Percentiles rank a stretch among this genome's conserved stretches.
Conservation (phyloP, 441 rosid genomes). For the Arabidopsis lyrata region DNA sequence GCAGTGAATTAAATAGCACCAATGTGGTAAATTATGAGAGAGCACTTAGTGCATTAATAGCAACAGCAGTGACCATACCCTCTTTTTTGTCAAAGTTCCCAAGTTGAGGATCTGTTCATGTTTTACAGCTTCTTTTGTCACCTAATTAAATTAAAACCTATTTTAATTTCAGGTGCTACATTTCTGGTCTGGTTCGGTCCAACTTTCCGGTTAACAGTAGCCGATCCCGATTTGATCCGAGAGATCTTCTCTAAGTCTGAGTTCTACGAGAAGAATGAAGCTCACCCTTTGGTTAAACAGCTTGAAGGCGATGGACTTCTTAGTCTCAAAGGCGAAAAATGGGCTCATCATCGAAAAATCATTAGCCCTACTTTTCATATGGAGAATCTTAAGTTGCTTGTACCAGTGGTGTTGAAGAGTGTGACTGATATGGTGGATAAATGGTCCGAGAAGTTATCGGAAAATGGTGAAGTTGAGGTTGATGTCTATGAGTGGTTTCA, state of each 20-base stretch:
- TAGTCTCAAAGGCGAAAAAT: conserved; percentile 90
- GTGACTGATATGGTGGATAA: conserved; percentile 78
- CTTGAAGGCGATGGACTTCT: conserved; percentile 98
- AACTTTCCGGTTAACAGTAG: conserved; percentile 82
- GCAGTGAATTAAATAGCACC: conserved; percentile 27
- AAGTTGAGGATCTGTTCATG: conserved; percentile 55
- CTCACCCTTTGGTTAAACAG: conserved; percentile 88
- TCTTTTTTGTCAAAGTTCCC: conserved; percentile 65
- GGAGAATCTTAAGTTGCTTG: conserved; percentile 95
- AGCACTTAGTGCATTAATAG: conserved; percentile 37
- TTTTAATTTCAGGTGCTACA: conserved; percentile 66
- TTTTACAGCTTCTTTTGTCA: conserved; percentile 45
- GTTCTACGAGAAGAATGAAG: conserved; percentile 83
- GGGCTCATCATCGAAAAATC: conserved; percentile 93
- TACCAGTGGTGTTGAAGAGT: conserved; percentile 79
- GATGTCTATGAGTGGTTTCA: conserved; percentile 92
- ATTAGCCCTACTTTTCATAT: conserved; percentile 84
- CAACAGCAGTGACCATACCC: conserved; percentile 37
- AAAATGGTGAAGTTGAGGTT: conserved; percentile 63
- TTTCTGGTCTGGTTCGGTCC: conserved; percentile 99
- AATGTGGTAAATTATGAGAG: conserved; percentile 22
- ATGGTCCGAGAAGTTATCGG: conserved; percentile 58
- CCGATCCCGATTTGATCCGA: conserved; percentile 89
- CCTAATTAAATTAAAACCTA: neutral
- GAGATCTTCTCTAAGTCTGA: conserved; percentile 88